Base-by-base conservation (phyloP, 805 yeast species). In the Yarrowia sp. region DNA sequence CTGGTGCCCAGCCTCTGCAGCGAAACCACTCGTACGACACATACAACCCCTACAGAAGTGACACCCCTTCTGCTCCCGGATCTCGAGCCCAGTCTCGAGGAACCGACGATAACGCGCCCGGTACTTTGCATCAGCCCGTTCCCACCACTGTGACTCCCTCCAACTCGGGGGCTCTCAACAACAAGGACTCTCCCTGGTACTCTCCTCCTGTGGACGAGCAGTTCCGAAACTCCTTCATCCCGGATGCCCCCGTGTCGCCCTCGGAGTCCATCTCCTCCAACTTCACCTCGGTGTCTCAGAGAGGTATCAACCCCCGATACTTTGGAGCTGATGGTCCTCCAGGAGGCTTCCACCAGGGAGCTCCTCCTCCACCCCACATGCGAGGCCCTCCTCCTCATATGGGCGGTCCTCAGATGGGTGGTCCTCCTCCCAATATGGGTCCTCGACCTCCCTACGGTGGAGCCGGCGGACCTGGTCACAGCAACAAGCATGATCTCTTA, bases 241-340 rank as follows among this genome's bases (percentile, higher is more conserved):
- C 67, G 22, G 67, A 63, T 11, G 56, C 56, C 7, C 70, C 70
- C n/a, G 59, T 35, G 26, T 68, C 70, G 35, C 72, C 74, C 14
- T 69, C 73, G 3, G 69, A 59, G 22, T 70, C 73, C 15, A 72
- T 70, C 42, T 50, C 69, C 32, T 72, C 74, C 32, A 36, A 59
- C 50, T 72, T 70, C 53, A 72, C 74, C 3, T 70, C 72, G 15
- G 67, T 72, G 58, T 72, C 73, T 32, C 73, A 71, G 48, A 64
- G 74, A 32, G 69, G 69, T 16, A 48, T 66, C 46, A 72, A 70
- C 49, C 72, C 72, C 11, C 48, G 69, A 16, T 69, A 67, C 63
- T 66, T 63, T 32, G 56, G 56, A 1, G 56, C 55, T 48, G 56
- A 48, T 15, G 67, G 56, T 11, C 67, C 67, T 48, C 67, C 67